These are phyloP conservation scores for Talaromyces sp. DNA, from an alignment of 2,329 filamentous ascomycete genomes.

Conservation along the genomic window DNA sequence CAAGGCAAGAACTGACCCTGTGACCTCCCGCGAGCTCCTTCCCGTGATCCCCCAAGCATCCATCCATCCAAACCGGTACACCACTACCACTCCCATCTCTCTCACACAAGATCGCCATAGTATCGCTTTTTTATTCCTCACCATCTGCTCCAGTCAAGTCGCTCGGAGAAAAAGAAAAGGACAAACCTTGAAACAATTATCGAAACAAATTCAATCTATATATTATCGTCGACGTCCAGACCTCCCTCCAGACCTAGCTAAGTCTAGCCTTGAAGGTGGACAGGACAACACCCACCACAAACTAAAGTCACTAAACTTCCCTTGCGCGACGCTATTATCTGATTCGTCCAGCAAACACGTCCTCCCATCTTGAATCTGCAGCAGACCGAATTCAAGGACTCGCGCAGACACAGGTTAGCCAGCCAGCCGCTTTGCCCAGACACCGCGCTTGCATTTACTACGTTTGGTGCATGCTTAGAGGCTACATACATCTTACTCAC, in stretches of 20 bases:
- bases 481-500: neutral
- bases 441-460: constrained; percentile 2
- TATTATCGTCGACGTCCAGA: neutral
- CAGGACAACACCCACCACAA: constrained; percentile 4
- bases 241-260: neutral
- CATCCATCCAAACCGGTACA: neutral
- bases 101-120: neutral
- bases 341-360: constrained; percentile 8
- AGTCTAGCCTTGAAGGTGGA: constrained; percentile 2
- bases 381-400: constrained; percentile 2
- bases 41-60: constrained; percentile 9
- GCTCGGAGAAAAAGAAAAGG: neutral
- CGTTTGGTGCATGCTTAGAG: neutral
- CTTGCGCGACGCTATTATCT: neutral
- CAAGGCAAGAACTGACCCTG: constrained; percentile 1
- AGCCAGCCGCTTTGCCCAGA: constrained; percentile 2
- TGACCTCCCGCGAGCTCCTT: constrained; percentile 9
- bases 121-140: too few species aligned
- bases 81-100: neutral
- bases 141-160: neutral
- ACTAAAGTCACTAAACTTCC: neutral
- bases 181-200: neutral
- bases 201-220: neutral
- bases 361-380: constrained; percentile 1
- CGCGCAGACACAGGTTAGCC: constrained; percentile 1